Base-by-base conservation (phyloP, 371 early-diverging fungal genomes). In the Mucor mucedo region DNA sequence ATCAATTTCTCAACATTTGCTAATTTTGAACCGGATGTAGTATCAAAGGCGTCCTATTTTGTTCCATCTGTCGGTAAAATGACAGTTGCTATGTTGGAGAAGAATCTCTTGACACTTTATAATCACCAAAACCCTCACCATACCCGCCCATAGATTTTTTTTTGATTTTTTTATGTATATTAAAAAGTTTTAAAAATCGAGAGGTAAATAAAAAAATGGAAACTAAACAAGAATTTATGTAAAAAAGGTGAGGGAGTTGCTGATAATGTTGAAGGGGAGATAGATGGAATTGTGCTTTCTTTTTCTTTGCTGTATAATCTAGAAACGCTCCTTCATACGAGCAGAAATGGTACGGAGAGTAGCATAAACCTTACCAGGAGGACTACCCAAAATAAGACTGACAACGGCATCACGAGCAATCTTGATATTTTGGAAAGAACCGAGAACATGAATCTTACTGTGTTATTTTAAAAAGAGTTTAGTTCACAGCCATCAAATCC, bases 281-380 rank as follows among this genome's bases (percentile, higher is more conserved):
- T 14, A n/a, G 42, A 32, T 50, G 40, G 52, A 38, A 39, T 29
- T 16, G 48, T 10, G 14, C n/a, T 42, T 29, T 30, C 21, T 57
- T 14, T 45, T 30, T 42, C 3, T 40, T 16, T 29, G 47, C 5
- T 14, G 28, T 30, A 59, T 0, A 49, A 49, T 63, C 75, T 87
- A 94, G 68, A 94, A 94, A 39, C 98, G 87, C 78, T 97, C 97
- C 86, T 95, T 95, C 91, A 95, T 89, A 42, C 98, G 87, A 28
- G 96, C 83, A 60, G 92, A 85, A 61, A 97, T 87, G 40, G 89
- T 93, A 70, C 95, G 83, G 60, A 98, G 81, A 53, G 92, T 93
- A 32, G 94, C 86, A 77, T 97, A 97, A 4, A 99, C 98, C 78
- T 98, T 99, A 60, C 98, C 98, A 13, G 99, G 99, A 60, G 98